These are phyloP conservation scores for Pseudozyma hubeiensis DNA, from an alignment of 1,284 basidiomycete species.

Conservation along the genomic window DNA sequence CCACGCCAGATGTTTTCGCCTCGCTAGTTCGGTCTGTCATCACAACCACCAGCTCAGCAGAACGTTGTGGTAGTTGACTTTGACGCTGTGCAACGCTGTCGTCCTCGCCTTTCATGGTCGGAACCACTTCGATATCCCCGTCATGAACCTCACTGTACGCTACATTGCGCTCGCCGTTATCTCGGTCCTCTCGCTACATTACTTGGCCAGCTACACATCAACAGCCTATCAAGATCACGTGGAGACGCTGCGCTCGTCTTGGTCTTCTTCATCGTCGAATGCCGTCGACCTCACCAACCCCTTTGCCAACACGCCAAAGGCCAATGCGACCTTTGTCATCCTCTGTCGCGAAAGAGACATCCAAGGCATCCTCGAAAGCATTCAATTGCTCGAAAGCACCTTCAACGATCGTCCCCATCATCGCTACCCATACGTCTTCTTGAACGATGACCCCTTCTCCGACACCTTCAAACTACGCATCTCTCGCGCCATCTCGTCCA, in stretches of 20 bases:
- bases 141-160: constrained; percentile 29
- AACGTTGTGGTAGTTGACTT: no score
- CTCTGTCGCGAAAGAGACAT: constrained; percentile 68
- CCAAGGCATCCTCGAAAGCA: constrained; percentile 55
- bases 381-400: constrained; percentile 56
- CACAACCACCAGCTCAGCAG: no score
- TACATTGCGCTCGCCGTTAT: constrained; percentile 30
- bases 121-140: not conserved
- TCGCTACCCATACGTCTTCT: constrained; percentile 69
- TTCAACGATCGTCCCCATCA: constrained; percentile 61
- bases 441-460: constrained; percentile 69
- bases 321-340: constrained; percentile 68
- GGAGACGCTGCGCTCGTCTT: constrained; percentile 16
- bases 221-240: constrained; percentile 30
- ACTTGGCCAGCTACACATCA: constrained; percentile 29
- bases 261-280: not conserved
- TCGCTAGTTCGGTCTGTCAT: no score
- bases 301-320: constrained; percentile 47
- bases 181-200: constrained; percentile 37
- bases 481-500: constrained; percentile 60
- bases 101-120: constrained; percentile 1
- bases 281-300: constrained; percentile 3
- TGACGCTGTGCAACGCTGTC: not conserved
- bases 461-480: constrained; percentile 69
- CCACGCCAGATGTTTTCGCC: no score